Conservation (phyloP, 139 green algal species). For the Mesotaenium endlicherianum region DNA sequence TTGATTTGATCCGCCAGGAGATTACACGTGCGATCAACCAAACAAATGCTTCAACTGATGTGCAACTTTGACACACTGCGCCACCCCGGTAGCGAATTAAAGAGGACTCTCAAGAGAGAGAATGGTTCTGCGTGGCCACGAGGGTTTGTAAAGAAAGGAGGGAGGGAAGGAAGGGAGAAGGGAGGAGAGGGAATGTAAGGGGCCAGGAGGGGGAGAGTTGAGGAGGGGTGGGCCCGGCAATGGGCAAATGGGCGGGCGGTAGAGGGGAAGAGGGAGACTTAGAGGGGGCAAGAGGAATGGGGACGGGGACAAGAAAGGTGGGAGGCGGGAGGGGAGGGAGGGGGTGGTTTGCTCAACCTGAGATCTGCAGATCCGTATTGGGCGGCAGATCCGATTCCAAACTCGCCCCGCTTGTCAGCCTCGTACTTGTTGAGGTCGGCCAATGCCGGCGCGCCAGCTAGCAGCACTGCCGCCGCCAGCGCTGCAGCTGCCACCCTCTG, state of each 20-base stretch:
- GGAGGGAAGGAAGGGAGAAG: neutral
- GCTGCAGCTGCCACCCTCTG: conserved; percentile 6
- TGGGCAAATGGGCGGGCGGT: neutral
- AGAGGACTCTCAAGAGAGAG: too few relatives aligned
- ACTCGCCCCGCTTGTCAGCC: conserved; percentile 45
- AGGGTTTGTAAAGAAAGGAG: neutral
- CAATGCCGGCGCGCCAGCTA: conserved; percentile 6
- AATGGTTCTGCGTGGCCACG: too few relatives aligned
- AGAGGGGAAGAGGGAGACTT: neutral
- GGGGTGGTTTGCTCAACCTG: too few relatives aligned
- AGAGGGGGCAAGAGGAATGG: neutral
- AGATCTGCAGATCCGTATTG: conserved; percentile 52
- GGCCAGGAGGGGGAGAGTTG: neutral
- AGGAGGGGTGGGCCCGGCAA: neutral
- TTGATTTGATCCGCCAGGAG: too few relatives aligned
- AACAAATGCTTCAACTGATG: too few relatives aligned
- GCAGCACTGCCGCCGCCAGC: conserved; percentile 3
- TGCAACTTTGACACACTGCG: too few relatives aligned
- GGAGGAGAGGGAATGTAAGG: neutral
- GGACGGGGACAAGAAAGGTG: neutral
- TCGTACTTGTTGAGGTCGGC: conserved; percentile 56
- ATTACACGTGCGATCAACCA: too few relatives aligned
- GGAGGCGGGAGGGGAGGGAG: neutral
- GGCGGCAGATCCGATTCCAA: conserved; percentile 42
- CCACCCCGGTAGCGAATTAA: too few relatives aligned